Evolutionary conservation across 306 rosid species (phyloP).

Genomic region (Quercus alba): DNA sequence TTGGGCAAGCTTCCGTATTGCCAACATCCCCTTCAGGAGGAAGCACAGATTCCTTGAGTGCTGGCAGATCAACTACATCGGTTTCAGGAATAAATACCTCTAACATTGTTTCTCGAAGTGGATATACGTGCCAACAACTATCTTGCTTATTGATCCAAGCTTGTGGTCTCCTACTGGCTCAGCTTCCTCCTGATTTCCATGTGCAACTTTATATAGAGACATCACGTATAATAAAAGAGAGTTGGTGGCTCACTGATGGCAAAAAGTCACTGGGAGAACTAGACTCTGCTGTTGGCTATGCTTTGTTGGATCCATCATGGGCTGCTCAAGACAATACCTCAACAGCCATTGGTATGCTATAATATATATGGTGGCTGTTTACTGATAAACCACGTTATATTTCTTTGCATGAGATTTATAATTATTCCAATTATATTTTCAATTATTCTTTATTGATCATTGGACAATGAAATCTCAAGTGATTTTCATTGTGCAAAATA

Average conservation of each 20-base stretch:
- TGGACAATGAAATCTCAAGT: too few relatives aligned
- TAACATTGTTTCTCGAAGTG: constrained; percentile 88
- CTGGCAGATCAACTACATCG: constrained; percentile 82
- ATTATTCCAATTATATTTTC: background rate
- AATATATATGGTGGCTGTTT: background rate
- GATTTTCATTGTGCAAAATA: background rate
- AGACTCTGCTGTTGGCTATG: constrained; percentile 96
- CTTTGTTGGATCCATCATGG: constrained; percentile 98
- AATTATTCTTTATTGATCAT: background rate
- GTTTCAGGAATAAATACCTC: constrained; percentile 84
- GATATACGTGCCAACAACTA: constrained; percentile 89
- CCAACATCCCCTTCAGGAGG: constrained; percentile 99
- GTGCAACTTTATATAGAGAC: constrained; percentile 81
- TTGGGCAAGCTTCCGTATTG: constrained; percentile 80
- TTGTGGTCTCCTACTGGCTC: constrained; percentile 93
- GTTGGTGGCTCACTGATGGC: constrained; percentile 92
- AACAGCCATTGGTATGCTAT: constrained; percentile 78
- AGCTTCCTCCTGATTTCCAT: constrained; percentile 95
- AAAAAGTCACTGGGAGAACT: constrained; percentile 73
- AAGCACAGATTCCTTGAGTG: constrained; percentile 91
- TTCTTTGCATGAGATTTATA: background rate
- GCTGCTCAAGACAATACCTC: constrained; percentile 99
- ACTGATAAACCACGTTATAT: background rate
- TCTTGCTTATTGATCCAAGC: constrained; percentile 97
- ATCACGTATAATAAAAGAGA: constrained; percentile 88